Evolutionary conservation across 768 basidiomycete species (phyloP).

Genomic region (Kwoniella botswanensis): DNA sequence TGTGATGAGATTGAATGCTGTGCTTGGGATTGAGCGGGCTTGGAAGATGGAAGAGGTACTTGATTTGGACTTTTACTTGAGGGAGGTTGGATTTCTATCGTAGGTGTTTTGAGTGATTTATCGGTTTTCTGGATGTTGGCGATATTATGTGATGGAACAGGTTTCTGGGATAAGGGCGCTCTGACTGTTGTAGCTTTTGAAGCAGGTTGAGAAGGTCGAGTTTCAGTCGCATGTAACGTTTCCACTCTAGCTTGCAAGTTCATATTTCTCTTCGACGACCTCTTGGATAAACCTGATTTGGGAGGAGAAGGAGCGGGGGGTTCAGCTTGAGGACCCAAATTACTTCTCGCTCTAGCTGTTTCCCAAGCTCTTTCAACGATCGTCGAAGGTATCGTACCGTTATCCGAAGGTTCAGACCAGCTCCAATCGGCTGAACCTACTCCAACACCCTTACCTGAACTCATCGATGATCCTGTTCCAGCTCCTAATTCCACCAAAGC

Average conservation of each 20-base stretch:
- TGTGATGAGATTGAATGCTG: not conserved
- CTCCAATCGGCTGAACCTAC: constrained; percentile 17
- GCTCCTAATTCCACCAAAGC: not conserved
- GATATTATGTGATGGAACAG: not conserved
- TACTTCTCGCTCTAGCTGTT: constrained; percentile 3
- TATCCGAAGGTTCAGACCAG: constrained; percentile 14
- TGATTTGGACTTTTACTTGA: constrained; percentile 2
- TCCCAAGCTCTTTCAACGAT: constrained; percentile 13
- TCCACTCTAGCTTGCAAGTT: constrained; percentile 14
- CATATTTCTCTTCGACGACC: not conserved
- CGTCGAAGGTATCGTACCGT: constrained; percentile 16
- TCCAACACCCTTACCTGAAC: constrained; percentile 1
- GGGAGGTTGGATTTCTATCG: constrained; percentile 14
- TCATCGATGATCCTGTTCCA: not conserved
- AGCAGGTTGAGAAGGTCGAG: constrained; percentile 6
- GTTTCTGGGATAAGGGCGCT: constrained; percentile 1
- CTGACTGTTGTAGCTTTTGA: not conserved
- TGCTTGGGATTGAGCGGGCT: not conserved
- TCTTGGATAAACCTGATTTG: not conserved
- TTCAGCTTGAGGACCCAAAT: constrained; percentile 11
- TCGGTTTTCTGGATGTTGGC: not conserved
- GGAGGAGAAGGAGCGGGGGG: constrained; percentile 13
- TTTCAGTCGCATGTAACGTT: not conserved
- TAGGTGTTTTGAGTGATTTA: constrained; percentile 5
- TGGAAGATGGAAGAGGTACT: not conserved